Conservation (phyloP, 768 basidiomycete species). For the Lactarius indigo region DNA sequence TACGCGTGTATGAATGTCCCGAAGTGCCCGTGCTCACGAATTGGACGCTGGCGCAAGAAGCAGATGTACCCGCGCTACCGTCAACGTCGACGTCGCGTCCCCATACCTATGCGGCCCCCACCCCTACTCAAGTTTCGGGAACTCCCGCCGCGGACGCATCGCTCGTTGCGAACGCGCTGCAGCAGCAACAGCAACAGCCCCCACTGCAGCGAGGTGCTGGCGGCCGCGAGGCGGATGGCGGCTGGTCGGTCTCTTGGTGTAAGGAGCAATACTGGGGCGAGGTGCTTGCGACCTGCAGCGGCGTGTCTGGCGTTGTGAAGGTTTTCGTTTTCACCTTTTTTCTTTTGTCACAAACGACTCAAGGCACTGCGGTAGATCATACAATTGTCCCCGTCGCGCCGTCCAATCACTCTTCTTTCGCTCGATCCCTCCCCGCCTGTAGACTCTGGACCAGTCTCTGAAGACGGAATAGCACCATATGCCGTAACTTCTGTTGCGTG, state of each 20-base stretch:
- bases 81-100: conserved; percentile 41
- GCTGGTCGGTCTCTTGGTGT: conserved; percentile 95
- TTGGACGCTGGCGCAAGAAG: conserved; percentile 73
- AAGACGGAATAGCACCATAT: conserved; percentile 41
- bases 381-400: conserved; percentile 64
- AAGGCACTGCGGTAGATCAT: conserved; percentile 51
- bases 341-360: background rate
- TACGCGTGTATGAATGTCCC: conserved; percentile 88
- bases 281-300: conserved; percentile 73
- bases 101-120: conserved; percentile 60
- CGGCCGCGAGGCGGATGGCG: conserved; percentile 81
- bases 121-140: conserved; percentile 59
- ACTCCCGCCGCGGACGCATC: conserved; percentile 51
- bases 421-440: conserved; percentile 49
- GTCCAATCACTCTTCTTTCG: conserved; percentile 60
- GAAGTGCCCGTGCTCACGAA: conserved; percentile 67
- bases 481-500: conserved; percentile 85
- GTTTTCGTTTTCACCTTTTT: conserved; percentile 37
- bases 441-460: conserved; percentile 32
- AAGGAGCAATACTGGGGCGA: conserved; percentile 96
- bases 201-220: conserved; percentile 43
- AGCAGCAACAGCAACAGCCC: conserved; percentile 41
- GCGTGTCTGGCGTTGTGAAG: conserved; percentile 71
- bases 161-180: conserved; percentile 61
- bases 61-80: conserved; percentile 64